Evolutionary conservation across 345 rosid genomes (phyloP), one percentile per base, ranked within the genome.

Genomic region (Pistacia atlantica): DNA sequence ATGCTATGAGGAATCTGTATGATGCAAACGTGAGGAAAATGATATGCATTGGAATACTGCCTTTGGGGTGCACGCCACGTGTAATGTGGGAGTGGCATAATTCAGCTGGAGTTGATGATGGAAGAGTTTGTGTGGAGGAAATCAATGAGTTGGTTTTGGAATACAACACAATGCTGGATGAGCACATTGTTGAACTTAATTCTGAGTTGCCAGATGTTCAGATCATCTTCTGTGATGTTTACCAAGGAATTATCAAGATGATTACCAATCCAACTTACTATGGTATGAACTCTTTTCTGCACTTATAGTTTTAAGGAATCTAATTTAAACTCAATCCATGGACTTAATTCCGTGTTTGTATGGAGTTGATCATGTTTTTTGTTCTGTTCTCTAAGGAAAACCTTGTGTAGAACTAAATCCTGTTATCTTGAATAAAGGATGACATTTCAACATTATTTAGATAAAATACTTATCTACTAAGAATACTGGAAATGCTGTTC

Each of bases 11-110:
- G 71, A 81, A 72, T n/a, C 87, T 91, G 25, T 82, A 89, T 17
- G 82, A 84, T 49, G 83, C 86, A 7, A 84, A 85, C 76, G 89
- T 77, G 10, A 81, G 86, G 55, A 91, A 83, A 79, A 67, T 91
- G 49, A 59, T 91, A 22, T 80, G 80, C 77, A 42, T 78, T 81
- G 92, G 92, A 14, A 77, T 91, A 67, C 52, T 89, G 67, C 95
- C 95, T 62, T 58, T 89, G 52, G 95, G 95, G 20, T 89, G 95
- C 82, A 73, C 90, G 2, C 95, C 95, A 0, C 84, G 88, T 2
- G 57, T 46, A 0, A 78, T 78, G 12, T 83, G 80, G 78, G 87
- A 89, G 61, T 77, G 88, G 90, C n/a, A 71, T 37, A 83, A 79
- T 57, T 68, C 71, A 31, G 78, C 80, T 14, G 35, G 31, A 3